Base-by-base conservation (phyloP, 2,329 filamentous ascomycete species). In the Neobulgaria alba region DNA sequence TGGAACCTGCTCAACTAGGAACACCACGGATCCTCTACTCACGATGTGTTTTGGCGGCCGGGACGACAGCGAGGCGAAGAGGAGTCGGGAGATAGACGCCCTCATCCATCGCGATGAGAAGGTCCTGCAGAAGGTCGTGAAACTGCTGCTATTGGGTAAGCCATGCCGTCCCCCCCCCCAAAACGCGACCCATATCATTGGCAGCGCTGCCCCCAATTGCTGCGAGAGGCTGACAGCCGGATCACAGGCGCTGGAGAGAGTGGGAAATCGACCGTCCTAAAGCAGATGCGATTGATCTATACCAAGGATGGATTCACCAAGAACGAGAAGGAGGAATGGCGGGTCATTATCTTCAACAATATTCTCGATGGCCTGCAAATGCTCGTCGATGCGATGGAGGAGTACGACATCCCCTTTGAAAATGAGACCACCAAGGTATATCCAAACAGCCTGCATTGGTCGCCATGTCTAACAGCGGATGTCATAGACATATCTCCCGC, bases 281-380 rank as follows among this genome's bases (percentile, higher is more conserved):
- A 96, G 69, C 90, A 96, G 71, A 96, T 98, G 92, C 90, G 90
- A 63, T 80, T 98, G 64, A 95, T 98, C 55, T 92, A 96, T 63
- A 80, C 87, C 10, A 81, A 88, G 63, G 54, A 58, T 39, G 90
- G 92, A 37, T 96, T 96, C 67, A 86, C 79, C 58, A 84, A 85
- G 57, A 79, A 77, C 50, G 92, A 96, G 63, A 85, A 88, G 63
- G 79, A 93, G 51, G 87, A 95, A 70, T 94, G 87, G 75, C 88
- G 92, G 55, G 85, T 88, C 12, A 89, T 95, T 57, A 89, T 96
- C 52, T 96, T 95, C 66, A 89, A 82, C 64, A 98, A 98, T 63
- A 75, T 96, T 51, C 72, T 95, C 38, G 85, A 94, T 54, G 90
- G 90, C 2, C 92, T 95, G 68, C 86, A 89, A 61, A 79, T 89